Conservation (phyloP, 1,284 basidiomycete genomes). For the Malassezia equina region DNA sequence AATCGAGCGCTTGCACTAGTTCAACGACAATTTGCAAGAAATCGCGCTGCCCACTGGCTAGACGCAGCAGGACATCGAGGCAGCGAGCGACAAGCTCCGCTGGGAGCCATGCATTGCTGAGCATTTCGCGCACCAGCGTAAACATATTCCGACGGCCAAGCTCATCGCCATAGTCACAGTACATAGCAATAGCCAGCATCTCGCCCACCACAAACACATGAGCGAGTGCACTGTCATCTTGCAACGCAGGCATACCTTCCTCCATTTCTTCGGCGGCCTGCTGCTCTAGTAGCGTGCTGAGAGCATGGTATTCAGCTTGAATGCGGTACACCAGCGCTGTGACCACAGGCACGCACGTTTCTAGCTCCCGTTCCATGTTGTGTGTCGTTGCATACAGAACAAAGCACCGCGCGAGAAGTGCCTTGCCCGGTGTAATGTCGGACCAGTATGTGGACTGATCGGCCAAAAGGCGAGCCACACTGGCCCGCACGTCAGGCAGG, state of each 20-base stretch:
- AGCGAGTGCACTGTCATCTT: conserved; percentile 24
- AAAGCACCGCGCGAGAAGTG: conserved; percentile 73
- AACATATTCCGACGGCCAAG: conserved; percentile 88
- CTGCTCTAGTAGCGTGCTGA: conserved; percentile 26
- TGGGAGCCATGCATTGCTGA: conserved; percentile 70
- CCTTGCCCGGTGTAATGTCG: conserved; percentile 65
- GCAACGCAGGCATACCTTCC: conserved; percentile 15
- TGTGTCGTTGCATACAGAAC: conserved; percentile 64
- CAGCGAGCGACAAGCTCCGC: conserved; percentile 67
- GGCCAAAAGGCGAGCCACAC: conserved; percentile 55
- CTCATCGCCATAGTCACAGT: conserved; percentile 86
- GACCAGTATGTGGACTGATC: conserved; percentile 67
- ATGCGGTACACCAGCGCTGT: conserved; percentile 78
- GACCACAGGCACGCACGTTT: conserved; percentile 71
- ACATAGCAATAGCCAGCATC: conserved; percentile 67
- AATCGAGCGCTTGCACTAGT: conserved; percentile 58
- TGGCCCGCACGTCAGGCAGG: conserved; percentile 57
- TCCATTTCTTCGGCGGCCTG: conserved; percentile 26
- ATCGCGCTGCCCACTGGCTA: conserved; percentile 75
- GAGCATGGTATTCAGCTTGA: conserved; percentile 54
- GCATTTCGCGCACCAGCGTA: conserved; percentile 48
- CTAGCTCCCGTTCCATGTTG: conserved; percentile 60
- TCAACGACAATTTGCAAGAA: conserved; percentile 89
- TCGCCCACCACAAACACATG: conserved; percentile 69
- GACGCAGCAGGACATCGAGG: conserved; percentile 74